Base-by-base conservation (phyloP, 352 stramenopile species). In the Phytophthora palmivora region DNA sequence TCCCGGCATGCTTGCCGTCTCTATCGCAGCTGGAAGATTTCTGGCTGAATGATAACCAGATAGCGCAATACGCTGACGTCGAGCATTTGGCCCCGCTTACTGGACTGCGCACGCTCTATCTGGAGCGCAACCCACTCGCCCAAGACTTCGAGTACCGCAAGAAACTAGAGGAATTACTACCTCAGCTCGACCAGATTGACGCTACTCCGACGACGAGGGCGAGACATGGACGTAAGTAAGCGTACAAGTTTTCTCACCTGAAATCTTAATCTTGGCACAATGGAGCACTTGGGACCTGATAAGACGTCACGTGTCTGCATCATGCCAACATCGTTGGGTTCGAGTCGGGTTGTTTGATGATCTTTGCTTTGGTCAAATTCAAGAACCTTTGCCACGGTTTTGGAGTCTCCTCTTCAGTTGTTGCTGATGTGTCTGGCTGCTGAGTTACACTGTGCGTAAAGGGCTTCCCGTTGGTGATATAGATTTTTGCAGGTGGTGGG, bases 71-170 rank as follows among this genome's bases (percentile, higher is more conserved):
- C 55, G 54, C 71, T 4, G 83, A 94, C 36, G 63, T 90, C 0
- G 71, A 94, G 30, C 71, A 79, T 3, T 84, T 98, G 28, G 58
- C 78, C 1, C 69, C 89, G 11, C 70, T 98, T 6, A 75, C 71
- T 37, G 78, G 58, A 22, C 77, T 99, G 58, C 82, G 95, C 18
- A 98, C 88, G 26, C 75, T 99, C 14, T 99, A 99, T 62, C 70
- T 99, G 41, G 97, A 99, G 67, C 96, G 97, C 64, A 99, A 99
- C 57, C 94, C 95, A 28, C 65, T 99, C 8, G 88, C 92, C 28
- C 73, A 72, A 60, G 87, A 94, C 63, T 98, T 98, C 78, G 95
- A 98, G 67, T 99, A 99, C 84, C 79, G 96, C 30, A 98, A 96
- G 68, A 96, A 89, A 59, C 61, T 99, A 21, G 86, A 94, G 38